Base-by-base conservation (phyloP, 192 early-diverging fungal species). In the Coemansia pectinata region DNA sequence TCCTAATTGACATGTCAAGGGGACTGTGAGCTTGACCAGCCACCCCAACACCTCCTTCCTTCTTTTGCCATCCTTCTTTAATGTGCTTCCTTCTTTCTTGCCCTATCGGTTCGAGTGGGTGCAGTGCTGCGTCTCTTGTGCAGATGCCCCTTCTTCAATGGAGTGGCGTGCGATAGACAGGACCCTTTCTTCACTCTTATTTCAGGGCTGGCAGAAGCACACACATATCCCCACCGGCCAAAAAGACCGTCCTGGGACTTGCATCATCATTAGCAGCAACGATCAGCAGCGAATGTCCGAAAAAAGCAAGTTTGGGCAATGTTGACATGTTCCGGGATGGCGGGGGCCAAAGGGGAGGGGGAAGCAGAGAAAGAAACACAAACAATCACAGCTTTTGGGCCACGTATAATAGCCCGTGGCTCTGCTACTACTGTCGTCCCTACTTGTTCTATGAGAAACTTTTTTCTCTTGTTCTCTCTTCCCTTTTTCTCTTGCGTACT, bases 381-480 rank as follows among this genome's bases (percentile, higher is more conserved):
- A 62, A 69, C 59, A 61, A 70, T 55, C 25, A 21, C 44, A 27
- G 27, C 27, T 27, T 27, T 27, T 27, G 27, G 27, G 52, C 19
- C 8, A 21, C 1, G 47, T 8, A 55, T 55, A 55, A 55, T 55
- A 25, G 52, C 50, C 50, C 50, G 50, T 53, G 50, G 50, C 50
- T 27, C 52, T 29, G 52, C 52, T 55, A 27, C 52, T 55, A 55
- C 52, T 31, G 52, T 31, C 12, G 31, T 64, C 53, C 40, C 62
- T 65, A 38, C 23, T n/a, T 57, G 38, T 70, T 64, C 25, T 55
- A 39, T 38, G 47, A 48, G 38, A 38, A 25, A 15, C 23, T 11
- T 65, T 42, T 61, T 48, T n/a, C 47, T 50, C 10, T 44, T 47
- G 53, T 64, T 45, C 36, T 57, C n/a, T 67, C 11, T 41, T 23